Percentiles rank a stretch among this genome's conserved stretches.
Evolutionary conservation across 140 eudicot species (phyloP).

Genomic region (Anethum foeniculum): DNA sequence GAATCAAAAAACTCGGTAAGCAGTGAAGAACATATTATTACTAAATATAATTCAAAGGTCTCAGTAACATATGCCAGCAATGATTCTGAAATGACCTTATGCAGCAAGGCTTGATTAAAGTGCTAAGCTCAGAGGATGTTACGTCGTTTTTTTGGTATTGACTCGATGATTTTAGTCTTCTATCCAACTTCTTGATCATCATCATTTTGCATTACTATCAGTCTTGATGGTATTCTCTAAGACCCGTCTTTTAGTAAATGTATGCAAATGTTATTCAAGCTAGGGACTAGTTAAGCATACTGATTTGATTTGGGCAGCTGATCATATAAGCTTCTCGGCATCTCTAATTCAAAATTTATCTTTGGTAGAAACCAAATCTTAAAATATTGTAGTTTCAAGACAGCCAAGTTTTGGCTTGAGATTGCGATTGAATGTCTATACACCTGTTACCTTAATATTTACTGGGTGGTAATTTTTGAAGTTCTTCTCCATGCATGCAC

Average conservation of each 20-base stretch:
- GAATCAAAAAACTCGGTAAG: background rate
- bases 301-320: background rate
- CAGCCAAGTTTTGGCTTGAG: background rate
- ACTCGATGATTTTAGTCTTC: background rate
- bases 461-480: background rate
- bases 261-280: background rate
- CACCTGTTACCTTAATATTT: background rate
- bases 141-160: background rate
- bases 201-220: background rate
- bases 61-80: background rate
- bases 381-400: background rate
- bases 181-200: background rate
- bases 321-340: background rate
- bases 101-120: background rate
- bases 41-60: background rate
- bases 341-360: background rate
- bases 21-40: background rate
- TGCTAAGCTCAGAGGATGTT: background rate
- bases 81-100: background rate
- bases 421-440: background rate
- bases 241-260: background rate
- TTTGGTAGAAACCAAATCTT: background rate
- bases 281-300: background rate
- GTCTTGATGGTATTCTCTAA: background rate
- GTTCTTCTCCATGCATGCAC: background rate